Evolutionary conservation across 208 protist species (phyloP).

Genomic region (Lotmaria passim): DNA sequence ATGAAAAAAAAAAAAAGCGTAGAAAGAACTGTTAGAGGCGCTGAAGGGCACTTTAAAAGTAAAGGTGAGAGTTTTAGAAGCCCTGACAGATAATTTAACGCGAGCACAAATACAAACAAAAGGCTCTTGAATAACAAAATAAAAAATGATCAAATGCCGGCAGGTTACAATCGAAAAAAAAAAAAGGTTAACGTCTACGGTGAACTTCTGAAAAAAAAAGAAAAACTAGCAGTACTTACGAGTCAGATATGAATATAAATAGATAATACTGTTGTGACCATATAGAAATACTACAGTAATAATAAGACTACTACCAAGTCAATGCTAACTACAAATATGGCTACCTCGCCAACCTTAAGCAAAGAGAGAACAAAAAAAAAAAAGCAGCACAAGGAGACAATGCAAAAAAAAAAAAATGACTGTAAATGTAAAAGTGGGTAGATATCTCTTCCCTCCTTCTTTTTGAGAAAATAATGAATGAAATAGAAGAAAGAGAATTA

Average conservation of each 20-base stretch:
- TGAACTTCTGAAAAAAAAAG: no score
- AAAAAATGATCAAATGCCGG: background rate
- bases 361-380: slow-evolving; percentile 3
- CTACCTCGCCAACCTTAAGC: background rate
- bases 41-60: no score
- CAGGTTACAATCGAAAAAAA: background rate
- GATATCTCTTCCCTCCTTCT: background rate
- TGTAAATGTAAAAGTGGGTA: background rate
- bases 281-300: background rate
- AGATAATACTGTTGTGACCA: background rate
- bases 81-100: no score
- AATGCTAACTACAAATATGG: background rate
- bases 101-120: background rate
- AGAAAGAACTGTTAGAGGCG: no score
- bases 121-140: background rate
- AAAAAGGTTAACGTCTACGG: background rate
- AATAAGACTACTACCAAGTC: background rate
- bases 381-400: background rate
- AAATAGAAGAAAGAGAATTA: background rate
- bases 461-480: background rate
- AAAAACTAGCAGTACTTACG: no score
- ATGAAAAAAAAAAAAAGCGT: no score
- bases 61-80: no score
- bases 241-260: no score
- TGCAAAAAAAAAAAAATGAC: background rate